Base-by-base conservation (phyloP, 2,329 filamentous ascomycete species). In the Blumeria graminis region DNA sequence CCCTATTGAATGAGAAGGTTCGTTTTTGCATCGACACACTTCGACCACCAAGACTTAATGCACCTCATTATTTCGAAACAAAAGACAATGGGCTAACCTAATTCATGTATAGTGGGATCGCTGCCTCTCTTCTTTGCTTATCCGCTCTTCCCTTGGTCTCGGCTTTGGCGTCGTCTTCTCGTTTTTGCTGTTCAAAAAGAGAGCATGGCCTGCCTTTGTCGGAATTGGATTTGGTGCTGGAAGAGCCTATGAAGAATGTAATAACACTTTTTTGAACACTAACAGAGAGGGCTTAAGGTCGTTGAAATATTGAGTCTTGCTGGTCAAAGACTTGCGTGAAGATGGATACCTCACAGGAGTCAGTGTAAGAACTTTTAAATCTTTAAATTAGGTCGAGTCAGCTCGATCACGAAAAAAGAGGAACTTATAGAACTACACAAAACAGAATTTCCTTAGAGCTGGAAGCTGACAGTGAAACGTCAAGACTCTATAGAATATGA, bases 101-200 rank as follows among this genome's bases (percentile, higher is more conserved):
- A 28, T 28, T 28, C 11, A 61, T 45, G 11, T 36, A 45, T 60
- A 98, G 92, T 98, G 92, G 92, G 92, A 98, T 71, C 90, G 86
- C 74, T 95, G 92, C 72, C 82, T 98, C 65, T 96, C 92, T 65
- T 95, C 93, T 68, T 80, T 95, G 71, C 80, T 98, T 69, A 93
- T 98, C 76, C 89, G 93, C 72, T 96, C 90, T 62, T 83, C 86
- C 57, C 84, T 98, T 70, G 92, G 92, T 67, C 84, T 96, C 69
- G 87, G 85, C 64, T 98, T 98, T 73, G 92, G 92, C 69, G 84
- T 98, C 70, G 86, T 98, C 72, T 96, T 98, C 76, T 96, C 92
- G 60, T 89, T 98, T 60, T 84, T 98, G 58, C 74, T 98, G 57
- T 98, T 98, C 80, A 94, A 94, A 78, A 84, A 93, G 71, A 83